Evolutionary conservation across 805 yeast species (phyloP).

Genomic region (Myxozyma mucilagina): DNA sequence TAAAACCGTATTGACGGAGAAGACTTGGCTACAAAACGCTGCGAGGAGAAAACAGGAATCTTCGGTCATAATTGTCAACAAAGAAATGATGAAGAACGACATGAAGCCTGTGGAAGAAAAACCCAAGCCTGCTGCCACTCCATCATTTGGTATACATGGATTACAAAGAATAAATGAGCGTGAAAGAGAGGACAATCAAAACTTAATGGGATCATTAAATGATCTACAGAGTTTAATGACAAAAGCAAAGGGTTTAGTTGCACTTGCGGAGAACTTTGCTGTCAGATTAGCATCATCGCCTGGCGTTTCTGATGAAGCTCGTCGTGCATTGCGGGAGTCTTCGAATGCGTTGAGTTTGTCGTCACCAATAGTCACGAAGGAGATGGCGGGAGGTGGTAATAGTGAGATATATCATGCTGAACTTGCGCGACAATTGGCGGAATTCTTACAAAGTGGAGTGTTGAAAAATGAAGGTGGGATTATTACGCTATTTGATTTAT

Average conservation of each 20-base stretch:
- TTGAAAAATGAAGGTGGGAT: conserved; percentile 57
- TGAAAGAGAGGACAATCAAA: conserved; percentile 58
- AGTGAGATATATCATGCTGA: conserved; percentile 49
- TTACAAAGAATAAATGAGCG: conserved; percentile 59
- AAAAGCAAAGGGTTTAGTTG: conserved; percentile 70
- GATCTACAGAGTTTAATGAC: conserved; percentile 75
- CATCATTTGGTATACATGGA: conserved; percentile 73
- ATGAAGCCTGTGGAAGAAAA: conserved; percentile 1
- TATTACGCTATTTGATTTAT: conserved; percentile 62
- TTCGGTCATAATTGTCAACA: conserved; percentile 58
- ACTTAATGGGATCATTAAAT: conserved; percentile 62
- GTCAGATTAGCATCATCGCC: conserved; percentile 37
- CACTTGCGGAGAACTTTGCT: conserved; percentile 48
- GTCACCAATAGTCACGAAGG: conserved; percentile 41
- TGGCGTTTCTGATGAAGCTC: conserved; percentile 42
- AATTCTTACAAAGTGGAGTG: conserved; percentile 55
- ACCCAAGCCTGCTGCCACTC: conserved; percentile 42
- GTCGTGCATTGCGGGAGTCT: conserved; percentile 42
- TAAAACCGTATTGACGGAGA: conserved; percentile 48
- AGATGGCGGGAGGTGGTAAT: conserved; percentile 41
- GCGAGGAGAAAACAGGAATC: conserved; percentile 10
- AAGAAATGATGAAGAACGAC: conserved; percentile 47
- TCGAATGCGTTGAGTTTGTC: conserved; percentile 39
- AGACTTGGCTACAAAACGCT: conserved; percentile 47
- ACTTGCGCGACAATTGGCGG: conserved; percentile 75